These are phyloP conservation scores for Meredithiella fracta DNA, from an alignment of 2,329 filamentous ascomycete genomes.

Conservation along the genomic window DNA sequence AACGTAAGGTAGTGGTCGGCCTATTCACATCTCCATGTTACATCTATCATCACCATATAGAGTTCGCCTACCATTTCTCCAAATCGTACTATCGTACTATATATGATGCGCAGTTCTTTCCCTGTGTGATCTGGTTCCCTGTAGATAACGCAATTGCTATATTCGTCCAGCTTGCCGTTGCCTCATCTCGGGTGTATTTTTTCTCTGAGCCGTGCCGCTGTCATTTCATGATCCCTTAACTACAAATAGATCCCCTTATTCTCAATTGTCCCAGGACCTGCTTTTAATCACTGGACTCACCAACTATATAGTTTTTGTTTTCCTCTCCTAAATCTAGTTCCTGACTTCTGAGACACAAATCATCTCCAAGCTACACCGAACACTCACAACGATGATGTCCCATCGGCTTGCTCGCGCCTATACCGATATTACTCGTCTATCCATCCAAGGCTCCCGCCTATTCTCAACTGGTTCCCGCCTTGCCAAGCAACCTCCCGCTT, in stretches of 20 bases:
- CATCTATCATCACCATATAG: neutral
- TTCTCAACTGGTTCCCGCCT: conserved; percentile 17
- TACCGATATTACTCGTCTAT: neutral
- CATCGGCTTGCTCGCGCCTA: neutral
- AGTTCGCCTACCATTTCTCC: neutral
- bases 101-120: neutral
- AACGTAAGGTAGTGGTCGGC: neutral
- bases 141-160: conserved; percentile 3
- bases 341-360: neutral
- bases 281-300: neutral
- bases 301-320: too few species aligned
- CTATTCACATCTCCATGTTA: neutral
- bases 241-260: neutral
- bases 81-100: neutral
- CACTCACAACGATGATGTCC: neutral
- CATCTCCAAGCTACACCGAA: too few species aligned
- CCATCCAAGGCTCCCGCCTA: conserved; percentile 25
- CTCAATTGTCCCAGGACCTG: neutral
- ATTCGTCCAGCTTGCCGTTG: neutral
- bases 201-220: too few species aligned
- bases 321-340: neutral
- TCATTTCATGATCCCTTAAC: neutral
- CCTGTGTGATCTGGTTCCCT: neutral
- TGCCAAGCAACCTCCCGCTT: conserved; percentile 46
- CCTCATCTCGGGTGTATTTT: neutral